Conservation (phyloP, 805 yeast genomes). For the Ogataea haglerorum region DNA sequence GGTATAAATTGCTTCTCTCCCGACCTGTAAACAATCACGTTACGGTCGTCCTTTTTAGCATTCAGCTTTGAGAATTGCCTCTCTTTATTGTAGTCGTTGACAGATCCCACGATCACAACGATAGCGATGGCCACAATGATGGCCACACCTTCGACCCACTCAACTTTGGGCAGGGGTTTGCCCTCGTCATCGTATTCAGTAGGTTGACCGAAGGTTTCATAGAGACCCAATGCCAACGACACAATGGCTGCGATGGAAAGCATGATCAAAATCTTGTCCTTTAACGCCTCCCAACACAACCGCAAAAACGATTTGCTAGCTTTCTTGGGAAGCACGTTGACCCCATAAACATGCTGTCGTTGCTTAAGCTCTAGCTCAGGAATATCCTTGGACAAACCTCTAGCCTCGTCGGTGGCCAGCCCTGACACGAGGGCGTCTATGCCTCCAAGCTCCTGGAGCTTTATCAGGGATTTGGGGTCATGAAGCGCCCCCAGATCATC, state of each 20-base stretch:
- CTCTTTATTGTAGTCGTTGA: constrained; percentile 96
- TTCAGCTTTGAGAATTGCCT: constrained; percentile 85
- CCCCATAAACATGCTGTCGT: constrained; percentile 57
- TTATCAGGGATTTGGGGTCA: constrained; percentile 57
- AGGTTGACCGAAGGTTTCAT: constrained; percentile 86
- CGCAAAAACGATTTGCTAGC: constrained; percentile 63
- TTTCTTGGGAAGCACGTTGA: constrained; percentile 67
- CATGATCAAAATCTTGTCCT: constrained; percentile 86
- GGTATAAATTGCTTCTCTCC: constrained; percentile 67
- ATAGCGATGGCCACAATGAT: constrained; percentile 87
- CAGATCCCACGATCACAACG: constrained; percentile 90
- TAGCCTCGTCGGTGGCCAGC: constrained; percentile 35
- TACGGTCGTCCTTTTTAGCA: constrained; percentile 82
- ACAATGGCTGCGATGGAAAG: constrained; percentile 83
- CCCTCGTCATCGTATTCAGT: constrained; percentile 78
- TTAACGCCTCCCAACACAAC: constrained; percentile 78
- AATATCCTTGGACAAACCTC: constrained; percentile 39
- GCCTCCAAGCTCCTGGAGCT: constrained; percentile 46
- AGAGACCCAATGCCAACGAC: constrained; percentile 85
- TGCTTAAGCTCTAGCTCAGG: constrained; percentile 30
- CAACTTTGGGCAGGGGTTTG: constrained; percentile 72
- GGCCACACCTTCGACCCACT: constrained; percentile 99
- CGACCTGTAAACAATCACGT: constrained; percentile 69
- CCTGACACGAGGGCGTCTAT: constrained; percentile 31
- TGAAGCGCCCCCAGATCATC: constrained; percentile 47